These are phyloP conservation scores for Coniferiporia sulphurascens DNA, from an alignment of 1,284 basidiomycete genomes.

Conservation along the genomic window DNA sequence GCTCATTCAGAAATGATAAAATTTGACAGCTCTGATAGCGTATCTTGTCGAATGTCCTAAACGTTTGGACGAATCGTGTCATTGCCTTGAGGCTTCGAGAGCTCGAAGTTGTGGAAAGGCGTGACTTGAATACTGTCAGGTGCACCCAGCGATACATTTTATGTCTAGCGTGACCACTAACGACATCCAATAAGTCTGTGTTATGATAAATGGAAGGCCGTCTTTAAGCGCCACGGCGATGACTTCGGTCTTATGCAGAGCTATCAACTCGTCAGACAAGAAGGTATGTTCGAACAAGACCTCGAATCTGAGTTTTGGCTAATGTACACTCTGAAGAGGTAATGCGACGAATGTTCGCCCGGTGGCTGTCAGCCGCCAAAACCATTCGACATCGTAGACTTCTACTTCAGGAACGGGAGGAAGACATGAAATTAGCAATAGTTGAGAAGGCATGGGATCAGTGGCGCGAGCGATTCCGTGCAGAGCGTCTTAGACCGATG, in stretches of 20 bases:
- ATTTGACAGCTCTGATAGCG: conserved; percentile 36
- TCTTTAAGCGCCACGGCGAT: conserved; percentile 58
- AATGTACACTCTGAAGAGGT: conserved; percentile 42
- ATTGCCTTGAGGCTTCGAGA: conserved; percentile 70
- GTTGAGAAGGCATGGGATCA: conserved; percentile 62
- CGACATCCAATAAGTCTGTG: neutral
- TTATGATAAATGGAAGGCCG: conserved; percentile 56
- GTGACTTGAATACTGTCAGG: conserved; percentile 42
- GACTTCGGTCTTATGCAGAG: conserved; percentile 74
- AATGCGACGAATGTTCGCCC: conserved; percentile 60
- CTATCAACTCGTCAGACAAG: conserved; percentile 69
- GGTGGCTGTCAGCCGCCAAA: conserved; percentile 61
- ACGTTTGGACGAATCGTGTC: conserved; percentile 64
- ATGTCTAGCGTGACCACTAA: no score
- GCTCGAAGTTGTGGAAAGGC: conserved; percentile 51
- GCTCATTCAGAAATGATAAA: neutral
- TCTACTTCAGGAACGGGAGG: conserved; percentile 54
- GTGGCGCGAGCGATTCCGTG: conserved; percentile 67
- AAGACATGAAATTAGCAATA: conserved; percentile 48
- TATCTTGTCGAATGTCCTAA: conserved; percentile 41
- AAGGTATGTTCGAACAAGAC: conserved; percentile 42
- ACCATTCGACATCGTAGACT: conserved; percentile 52
- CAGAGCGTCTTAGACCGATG: conserved; percentile 56
- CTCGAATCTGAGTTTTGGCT: neutral
- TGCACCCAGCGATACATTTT: conserved; percentile 24